Conservation (phyloP, 139 green algal species). For the Helicosporidium sp. region DNA sequence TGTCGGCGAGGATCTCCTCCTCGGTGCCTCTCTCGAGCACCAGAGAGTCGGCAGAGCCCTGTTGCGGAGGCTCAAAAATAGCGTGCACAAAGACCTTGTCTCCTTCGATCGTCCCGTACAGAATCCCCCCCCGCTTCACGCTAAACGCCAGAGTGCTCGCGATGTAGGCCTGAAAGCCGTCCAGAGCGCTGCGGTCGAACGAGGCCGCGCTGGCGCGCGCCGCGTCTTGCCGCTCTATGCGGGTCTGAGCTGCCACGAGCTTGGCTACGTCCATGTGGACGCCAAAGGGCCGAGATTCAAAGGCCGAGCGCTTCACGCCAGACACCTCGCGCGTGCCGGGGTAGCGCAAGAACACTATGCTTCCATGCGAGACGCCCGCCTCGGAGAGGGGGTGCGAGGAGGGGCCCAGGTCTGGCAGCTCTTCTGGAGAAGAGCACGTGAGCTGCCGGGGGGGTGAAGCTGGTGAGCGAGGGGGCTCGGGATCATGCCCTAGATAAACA, state of each 20-base stretch:
- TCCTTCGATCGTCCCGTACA: conserved; percentile 91
- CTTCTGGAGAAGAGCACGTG: conserved; percentile 18
- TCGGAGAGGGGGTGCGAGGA: conserved; percentile 6
- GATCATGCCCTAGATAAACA: no score
- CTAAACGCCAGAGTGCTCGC: conserved; percentile 60
- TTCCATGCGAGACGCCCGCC: conserved; percentile 37
- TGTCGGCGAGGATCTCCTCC: conserved; percentile 41
- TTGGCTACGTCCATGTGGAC: conserved; percentile 56
- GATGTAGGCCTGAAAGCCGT: conserved; percentile 78
- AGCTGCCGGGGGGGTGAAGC: conserved; percentile 11
- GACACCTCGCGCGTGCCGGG: conserved; percentile 43
- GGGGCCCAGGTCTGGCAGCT: conserved; percentile 24
- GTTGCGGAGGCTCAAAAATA: conserved; percentile 85
- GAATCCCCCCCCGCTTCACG: conserved; percentile 73
- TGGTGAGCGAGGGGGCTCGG: no score
- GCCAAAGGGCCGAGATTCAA: conserved; percentile 34
- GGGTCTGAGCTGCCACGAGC: conserved; percentile 64
- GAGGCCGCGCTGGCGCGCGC: conserved; percentile 49
- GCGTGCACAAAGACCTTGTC: conserved; percentile 45
- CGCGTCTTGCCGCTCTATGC: conserved; percentile 88
- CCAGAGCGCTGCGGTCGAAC: conserved; percentile 77
- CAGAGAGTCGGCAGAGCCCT: conserved; percentile 31
- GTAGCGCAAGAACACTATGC: conserved; percentile 55
- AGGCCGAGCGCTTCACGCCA: conserved; percentile 15
- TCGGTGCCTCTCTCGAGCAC: conserved; percentile 30